These are phyloP conservation scores for Discostella stelligera DNA, from an alignment of 352 stramenopile genomes.

Conservation along the genomic window DNA sequence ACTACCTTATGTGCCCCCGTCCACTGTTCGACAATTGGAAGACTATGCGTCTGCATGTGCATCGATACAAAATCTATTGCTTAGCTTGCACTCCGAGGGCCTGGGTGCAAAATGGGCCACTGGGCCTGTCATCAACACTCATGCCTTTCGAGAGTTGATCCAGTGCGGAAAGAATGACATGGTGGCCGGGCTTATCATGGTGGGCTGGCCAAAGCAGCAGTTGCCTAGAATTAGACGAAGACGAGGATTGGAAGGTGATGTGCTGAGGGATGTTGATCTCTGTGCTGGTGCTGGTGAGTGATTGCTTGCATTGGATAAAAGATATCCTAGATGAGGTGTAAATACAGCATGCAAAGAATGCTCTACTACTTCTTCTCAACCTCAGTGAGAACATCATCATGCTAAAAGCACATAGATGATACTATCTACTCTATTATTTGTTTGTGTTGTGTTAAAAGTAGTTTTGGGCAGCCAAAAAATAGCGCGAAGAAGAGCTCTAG, in stretches of 20 bases:
- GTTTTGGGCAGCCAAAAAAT: too few relatives aligned
- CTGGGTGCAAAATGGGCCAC: constrained; percentile 70
- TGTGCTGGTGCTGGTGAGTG: not conserved
- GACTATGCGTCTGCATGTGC: constrained; percentile 69
- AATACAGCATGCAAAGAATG: too few relatives aligned
- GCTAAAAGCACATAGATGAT: too few relatives aligned
- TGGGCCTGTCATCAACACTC: constrained; percentile 58
- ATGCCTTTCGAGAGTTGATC: constrained; percentile 65
- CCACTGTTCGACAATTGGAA: constrained; percentile 60
- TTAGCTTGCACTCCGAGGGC: constrained; percentile 62
- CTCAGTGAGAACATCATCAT: too few relatives aligned
- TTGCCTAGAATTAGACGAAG: constrained; percentile 23
- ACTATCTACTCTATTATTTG: too few relatives aligned
- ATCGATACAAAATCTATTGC: constrained; percentile 69
- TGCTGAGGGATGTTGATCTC: constrained; percentile 38
- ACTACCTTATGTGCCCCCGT: constrained; percentile 51
- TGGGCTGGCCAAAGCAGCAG: constrained; percentile 48
- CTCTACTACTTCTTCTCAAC: too few relatives aligned
- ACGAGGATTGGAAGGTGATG: constrained; percentile 36
- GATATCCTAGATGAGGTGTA: too few relatives aligned
- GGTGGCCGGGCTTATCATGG: constrained; percentile 69
- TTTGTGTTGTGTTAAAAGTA: too few relatives aligned
- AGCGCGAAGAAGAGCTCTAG: too few relatives aligned
- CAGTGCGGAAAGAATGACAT: constrained; percentile 48
- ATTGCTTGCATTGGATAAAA: too few relatives aligned